Evolutionary conservation across 495 filamentous ascomycete species (phyloP).

Genomic region (Daldinia loculata): DNA sequence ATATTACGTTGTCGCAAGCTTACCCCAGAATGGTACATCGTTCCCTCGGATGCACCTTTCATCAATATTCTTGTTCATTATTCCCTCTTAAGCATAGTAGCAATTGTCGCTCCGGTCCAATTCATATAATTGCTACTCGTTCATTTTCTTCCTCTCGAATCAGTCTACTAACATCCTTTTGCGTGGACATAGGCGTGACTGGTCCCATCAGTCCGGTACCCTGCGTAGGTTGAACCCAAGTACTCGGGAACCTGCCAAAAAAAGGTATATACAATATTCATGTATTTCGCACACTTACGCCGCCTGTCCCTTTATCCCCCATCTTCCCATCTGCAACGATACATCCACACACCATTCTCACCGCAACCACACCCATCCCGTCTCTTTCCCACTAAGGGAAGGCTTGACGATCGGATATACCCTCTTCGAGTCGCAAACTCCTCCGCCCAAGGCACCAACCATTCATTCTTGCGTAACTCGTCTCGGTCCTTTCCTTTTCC

Average conservation of each 20-base stretch:
- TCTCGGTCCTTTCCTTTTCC: slow-evolving; percentile 49
- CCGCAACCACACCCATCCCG: slow-evolving; percentile 40
- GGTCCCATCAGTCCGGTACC: slow-evolving; percentile 45
- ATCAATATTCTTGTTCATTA: slow-evolving; percentile 18
- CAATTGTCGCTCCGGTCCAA: slow-evolving; percentile 9
- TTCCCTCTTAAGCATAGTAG: slow-evolving; percentile 10
- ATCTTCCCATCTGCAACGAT: slow-evolving; percentile 49
- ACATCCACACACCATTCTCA: slow-evolving; percentile 46
- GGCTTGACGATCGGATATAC: slow-evolving; percentile 45
- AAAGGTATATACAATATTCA: slow-evolving; percentile 43
- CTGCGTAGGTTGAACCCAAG: slow-evolving; percentile 43
- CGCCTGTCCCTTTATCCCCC: slow-evolving; percentile 38
- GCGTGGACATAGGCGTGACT: slow-evolving; percentile 33
- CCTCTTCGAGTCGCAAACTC: slow-evolving; percentile 47
- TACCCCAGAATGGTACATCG: slow-evolving; percentile 40
- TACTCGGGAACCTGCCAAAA: slow-evolving; percentile 46
- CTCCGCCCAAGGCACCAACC: slow-evolving; percentile 44
- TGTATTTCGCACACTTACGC: slow-evolving; percentile 31
- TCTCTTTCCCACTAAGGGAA: slow-evolving; percentile 44
- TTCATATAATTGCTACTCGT: slow-evolving; percentile 17
- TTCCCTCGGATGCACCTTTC: slow-evolving; percentile 22
- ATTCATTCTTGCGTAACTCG: slow-evolving; percentile 47
- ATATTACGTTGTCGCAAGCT: slow-evolving; percentile 42
- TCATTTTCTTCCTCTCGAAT: slow-evolving; percentile 18
- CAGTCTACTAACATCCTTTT: slow-evolving; percentile 34